These are phyloP conservation scores for Candolleomyces aberdarensis DNA, from an alignment of 768 basidiomycete species.

Conservation along the genomic window DNA sequence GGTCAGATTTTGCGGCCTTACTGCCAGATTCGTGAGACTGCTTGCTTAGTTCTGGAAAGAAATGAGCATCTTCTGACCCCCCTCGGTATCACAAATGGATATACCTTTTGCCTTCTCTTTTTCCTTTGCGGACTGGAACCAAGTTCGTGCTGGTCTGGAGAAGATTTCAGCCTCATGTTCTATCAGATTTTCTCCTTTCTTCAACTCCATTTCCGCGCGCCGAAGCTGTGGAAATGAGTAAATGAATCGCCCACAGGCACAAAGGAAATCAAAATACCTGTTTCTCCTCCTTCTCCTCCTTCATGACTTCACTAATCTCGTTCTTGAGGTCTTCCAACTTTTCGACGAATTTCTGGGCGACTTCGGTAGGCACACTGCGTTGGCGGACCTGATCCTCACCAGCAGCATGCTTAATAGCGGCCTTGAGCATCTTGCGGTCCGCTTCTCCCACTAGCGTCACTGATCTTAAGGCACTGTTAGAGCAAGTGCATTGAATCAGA, in stretches of 20 bases:
- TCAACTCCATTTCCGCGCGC: slow-evolving; percentile 92
- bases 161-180: slow-evolving; percentile 92
- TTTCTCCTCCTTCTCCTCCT: slow-evolving; percentile 96
- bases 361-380: slow-evolving; percentile 79
- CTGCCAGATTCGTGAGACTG: slow-evolving; percentile 62
- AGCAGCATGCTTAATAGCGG: slow-evolving; percentile 84
- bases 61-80: neutral
- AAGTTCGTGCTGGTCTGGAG: slow-evolving; percentile 92
- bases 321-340: slow-evolving; percentile 67
- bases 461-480: slow-evolving; percentile 49
- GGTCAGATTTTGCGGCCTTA: slow-evolving; percentile 32
- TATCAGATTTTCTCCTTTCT: slow-evolving; percentile 93
- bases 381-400: slow-evolving; percentile 83
- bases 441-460: slow-evolving; percentile 94
- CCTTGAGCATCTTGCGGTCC: slow-evolving; percentile 95
- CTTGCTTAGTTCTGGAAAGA: slow-evolving; percentile 65
- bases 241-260: slow-evolving; percentile 1
- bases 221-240: slow-evolving; percentile 53
- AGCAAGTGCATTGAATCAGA: slow-evolving; percentile 1
- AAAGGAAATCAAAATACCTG: slow-evolving; percentile 45
- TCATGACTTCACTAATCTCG: slow-evolving; percentile 76
- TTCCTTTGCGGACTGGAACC: slow-evolving; percentile 92
- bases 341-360: slow-evolving; percentile 64
- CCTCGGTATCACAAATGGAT: neutral
- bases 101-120: slow-evolving; percentile 78